phyloP scores from a whole-genome alignment of 192 early-diverging fungal species.

The Backusella parvicylindrica region DNA sequence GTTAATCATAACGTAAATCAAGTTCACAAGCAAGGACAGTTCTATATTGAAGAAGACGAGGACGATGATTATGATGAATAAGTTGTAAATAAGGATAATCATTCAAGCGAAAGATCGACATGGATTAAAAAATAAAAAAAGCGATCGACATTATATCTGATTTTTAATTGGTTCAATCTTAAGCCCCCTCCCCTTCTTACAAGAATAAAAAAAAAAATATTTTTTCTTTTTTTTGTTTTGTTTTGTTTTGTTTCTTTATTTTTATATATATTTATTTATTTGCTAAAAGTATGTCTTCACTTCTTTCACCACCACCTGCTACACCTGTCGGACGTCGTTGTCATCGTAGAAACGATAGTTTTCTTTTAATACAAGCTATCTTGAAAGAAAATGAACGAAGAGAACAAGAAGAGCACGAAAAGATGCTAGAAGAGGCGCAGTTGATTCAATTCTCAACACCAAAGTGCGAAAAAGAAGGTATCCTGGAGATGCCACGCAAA shows the following conservation, averaged over 20 bases:
- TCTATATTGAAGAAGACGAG: background rate
- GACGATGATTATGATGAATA: background rate
- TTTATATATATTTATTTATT: background rate
- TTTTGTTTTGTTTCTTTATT: background rate
- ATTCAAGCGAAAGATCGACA: constrained; percentile 8
- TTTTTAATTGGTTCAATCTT: background rate
- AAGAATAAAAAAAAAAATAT: background rate
- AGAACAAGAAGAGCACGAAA: constrained; percentile 2
- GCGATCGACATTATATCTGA: background rate
- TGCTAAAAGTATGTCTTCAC: background rate
- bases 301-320: constrained; percentile 8
- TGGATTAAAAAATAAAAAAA: constrained; percentile 5
- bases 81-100: background rate
- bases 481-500: constrained; percentile 5
- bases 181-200: background rate
- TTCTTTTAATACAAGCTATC: constrained; percentile 3
- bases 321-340: background rate
- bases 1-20: background rate
- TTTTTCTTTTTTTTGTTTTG: constrained; percentile 2
- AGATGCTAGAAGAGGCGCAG: constrained; percentile 1
- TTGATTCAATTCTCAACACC: background rate
- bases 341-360: constrained; percentile 7
- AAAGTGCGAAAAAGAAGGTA: background rate
- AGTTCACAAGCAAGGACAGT: background rate
- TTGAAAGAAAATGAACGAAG: background rate